Evolutionary conservation across 306 rosid species (phyloP).

Genomic region (Fagus sylvatica): DNA sequence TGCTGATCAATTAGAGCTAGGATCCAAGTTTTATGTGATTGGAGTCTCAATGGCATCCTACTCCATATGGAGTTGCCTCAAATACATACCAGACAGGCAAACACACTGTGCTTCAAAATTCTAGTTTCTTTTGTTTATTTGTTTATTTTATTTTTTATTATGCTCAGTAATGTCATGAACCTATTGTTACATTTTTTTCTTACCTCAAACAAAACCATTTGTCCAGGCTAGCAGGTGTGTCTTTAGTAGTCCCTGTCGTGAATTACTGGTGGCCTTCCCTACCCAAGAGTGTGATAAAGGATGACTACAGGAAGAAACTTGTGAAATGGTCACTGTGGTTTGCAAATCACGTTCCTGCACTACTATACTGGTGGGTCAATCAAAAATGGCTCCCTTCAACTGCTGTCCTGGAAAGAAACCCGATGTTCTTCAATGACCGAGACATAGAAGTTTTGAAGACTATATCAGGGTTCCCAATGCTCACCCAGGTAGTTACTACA

Average conservation of each 20-base stretch:
- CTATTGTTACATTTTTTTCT: not conserved
- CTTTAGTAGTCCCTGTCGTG: conserved; percentile 75
- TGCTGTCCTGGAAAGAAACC: conserved; percentile 74
- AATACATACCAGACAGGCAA: conserved; percentile 84
- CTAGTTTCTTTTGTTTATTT: not conserved
- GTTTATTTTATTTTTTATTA: not conserved
- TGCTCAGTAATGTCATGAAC: not conserved
- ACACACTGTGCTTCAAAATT: conserved; percentile 21
- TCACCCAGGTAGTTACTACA: conserved; percentile 58
- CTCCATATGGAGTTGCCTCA: conserved; percentile 86
- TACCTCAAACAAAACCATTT: conserved; percentile 9
- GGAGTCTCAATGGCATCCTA: conserved; percentile 94
- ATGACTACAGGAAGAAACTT: conserved; percentile 69
- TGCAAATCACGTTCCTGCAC: conserved; percentile 60
- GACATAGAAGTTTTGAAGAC: conserved; percentile 70
- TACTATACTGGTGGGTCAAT: conserved; percentile 80
- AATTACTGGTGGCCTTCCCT: conserved; percentile 90
- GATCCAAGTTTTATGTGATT: conserved; percentile 73
- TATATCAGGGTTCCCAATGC: conserved; percentile 90
- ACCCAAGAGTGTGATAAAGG: conserved; percentile 57
- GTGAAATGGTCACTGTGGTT: conserved; percentile 50
- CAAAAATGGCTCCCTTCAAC: conserved; percentile 94
- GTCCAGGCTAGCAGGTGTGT: conserved; percentile 84
- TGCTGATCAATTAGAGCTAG: conserved; percentile 73
- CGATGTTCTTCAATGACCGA: conserved; percentile 67